These are phyloP conservation scores for Zygoascus bituminiphila DNA, from an alignment of 805 yeast species.

Conservation along the genomic window DNA sequence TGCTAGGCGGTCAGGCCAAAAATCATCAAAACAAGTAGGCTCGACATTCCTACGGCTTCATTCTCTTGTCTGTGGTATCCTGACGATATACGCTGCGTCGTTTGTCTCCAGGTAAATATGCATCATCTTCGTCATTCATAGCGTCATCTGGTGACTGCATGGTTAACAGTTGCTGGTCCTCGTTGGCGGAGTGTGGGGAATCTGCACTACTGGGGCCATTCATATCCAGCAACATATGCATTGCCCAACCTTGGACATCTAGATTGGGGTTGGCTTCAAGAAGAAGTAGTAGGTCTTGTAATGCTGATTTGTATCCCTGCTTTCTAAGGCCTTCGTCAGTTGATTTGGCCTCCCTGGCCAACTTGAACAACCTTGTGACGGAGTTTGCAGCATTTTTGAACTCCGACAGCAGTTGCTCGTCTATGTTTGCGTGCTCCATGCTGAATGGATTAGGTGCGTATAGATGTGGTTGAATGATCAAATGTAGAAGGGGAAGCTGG, in stretches of 20 bases:
- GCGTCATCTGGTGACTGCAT: background rate
- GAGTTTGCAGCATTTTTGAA: conserved; percentile 24
- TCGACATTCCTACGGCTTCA: background rate
- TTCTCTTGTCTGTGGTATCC: background rate
- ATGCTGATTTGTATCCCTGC: conserved; percentile 21
- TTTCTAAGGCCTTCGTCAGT: conserved; percentile 9
- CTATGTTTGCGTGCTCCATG: background rate
- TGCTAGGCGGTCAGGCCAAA: too few species aligned
- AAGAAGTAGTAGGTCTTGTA: conserved; percentile 16
- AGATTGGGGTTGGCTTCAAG: conserved; percentile 14
- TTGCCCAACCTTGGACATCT: conserved; percentile 19
- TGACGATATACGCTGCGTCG: background rate
- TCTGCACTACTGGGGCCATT: background rate
- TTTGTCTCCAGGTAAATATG: background rate
- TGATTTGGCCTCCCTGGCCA: conserved; percentile 16
- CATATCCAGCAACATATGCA: conserved; percentile 4
- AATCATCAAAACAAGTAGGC: too few species aligned
- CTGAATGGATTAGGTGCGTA: background rate
- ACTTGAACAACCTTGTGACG: conserved; percentile 24
- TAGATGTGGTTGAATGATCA: background rate
- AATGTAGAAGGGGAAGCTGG: background rate
- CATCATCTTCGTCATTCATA: background rate
- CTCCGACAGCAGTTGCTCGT: conserved; percentile 13
- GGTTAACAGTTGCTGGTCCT: background rate
- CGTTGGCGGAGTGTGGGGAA: background rate